Evolutionary conservation across 1,284 basidiomycete genomes (phyloP).

Genomic region (Exobasidium cylindrosporum): DNA sequence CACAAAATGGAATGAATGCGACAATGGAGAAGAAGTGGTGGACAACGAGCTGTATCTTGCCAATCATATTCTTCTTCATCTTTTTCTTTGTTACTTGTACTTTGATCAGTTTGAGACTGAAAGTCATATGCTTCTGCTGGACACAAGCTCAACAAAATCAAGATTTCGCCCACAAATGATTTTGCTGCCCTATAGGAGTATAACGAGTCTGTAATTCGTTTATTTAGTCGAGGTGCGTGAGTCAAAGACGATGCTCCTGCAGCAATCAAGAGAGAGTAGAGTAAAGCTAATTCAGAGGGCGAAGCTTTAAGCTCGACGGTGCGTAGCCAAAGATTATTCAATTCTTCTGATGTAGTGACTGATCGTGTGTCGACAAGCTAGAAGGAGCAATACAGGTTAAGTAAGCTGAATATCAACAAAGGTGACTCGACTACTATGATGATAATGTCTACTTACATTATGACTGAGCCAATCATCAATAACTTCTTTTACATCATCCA

Average conservation of each 20-base stretch:
- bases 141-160: background rate
- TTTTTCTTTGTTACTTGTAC: background rate
- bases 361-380: constrained; percentile 1
- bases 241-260: constrained; percentile 1
- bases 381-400: background rate
- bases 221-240: background rate
- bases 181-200: background rate
- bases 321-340: background rate
- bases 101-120: background rate
- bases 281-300: background rate
- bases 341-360: background rate
- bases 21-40: background rate
- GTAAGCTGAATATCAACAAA: background rate
- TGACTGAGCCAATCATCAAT: background rate
- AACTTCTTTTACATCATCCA: background rate
- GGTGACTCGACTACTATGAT: background rate
- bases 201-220: background rate
- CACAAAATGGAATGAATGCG: constrained; percentile 2
- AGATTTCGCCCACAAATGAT: background rate
- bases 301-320: background rate
- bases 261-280: background rate
- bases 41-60: background rate
- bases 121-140: background rate
- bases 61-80: background rate
- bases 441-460: background rate